Conservation (phyloP, 2,329 filamentous ascomycete species). For the Fusarium abutilonis region DNA sequence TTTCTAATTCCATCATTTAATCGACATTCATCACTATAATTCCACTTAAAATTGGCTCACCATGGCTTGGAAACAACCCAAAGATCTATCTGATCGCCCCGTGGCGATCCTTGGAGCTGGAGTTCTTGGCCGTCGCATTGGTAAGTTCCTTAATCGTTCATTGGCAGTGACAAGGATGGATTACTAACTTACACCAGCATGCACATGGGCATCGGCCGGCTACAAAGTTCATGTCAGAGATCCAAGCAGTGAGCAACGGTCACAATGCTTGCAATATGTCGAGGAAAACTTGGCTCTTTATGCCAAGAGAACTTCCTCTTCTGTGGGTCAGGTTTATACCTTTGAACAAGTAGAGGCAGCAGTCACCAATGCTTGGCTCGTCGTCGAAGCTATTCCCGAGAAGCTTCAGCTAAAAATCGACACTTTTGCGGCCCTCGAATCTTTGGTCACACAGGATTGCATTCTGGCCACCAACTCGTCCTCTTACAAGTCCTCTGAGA, state of each 20-base stretch:
- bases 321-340: background rate
- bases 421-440: background rate
- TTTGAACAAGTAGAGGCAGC: background rate
- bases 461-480: slow-evolving; percentile 63
- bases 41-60: background rate
- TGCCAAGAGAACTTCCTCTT: background rate
- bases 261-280: background rate
- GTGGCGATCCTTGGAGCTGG: background rate
- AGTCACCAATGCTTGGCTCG: background rate
- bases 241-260: background rate
- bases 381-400: slow-evolving; percentile 4
- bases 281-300: background rate
- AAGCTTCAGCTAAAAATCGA: background rate
- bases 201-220: background rate
- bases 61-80: background rate
- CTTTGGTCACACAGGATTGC: slow-evolving; percentile 48
- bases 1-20: too few species aligned
- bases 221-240: background rate
- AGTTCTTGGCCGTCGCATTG: background rate
- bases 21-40: too few species aligned
- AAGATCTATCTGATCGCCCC: background rate
- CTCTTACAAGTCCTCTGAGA: slow-evolving; percentile 61
- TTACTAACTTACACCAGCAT: background rate
- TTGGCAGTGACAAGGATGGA: background rate
- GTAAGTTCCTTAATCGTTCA: background rate